phyloP scores from a whole-genome alignment of 2,329 filamentous ascomycete species.

The Gaeumannomyces tritici region DNA sequence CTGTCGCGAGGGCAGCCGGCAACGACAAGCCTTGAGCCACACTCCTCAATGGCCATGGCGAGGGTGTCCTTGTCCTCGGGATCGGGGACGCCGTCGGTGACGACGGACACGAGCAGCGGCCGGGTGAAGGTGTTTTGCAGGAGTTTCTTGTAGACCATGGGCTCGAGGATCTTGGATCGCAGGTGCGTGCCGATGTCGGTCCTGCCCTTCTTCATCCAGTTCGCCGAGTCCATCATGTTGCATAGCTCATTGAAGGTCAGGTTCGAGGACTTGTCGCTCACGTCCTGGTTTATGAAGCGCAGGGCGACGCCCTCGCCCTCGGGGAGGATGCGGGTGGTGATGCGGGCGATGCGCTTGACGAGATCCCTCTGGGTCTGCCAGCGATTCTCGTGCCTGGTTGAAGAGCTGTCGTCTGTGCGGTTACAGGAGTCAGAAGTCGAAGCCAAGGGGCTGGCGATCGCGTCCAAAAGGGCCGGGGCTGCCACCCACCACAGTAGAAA shows the following conservation, averaged over 20 bases:
- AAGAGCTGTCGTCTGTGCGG: not conserved
- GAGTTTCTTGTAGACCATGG: not conserved
- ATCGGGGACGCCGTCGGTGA: not conserved
- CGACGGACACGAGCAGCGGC: not conserved
- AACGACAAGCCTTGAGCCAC: not conserved
- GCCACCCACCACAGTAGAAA: not conserved
- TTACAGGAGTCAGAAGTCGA: not conserved
- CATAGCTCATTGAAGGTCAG: not conserved
- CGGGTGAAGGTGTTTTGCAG: not conserved
- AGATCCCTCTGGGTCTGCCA: not conserved
- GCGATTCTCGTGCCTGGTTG: not conserved
- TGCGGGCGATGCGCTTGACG: not conserved
- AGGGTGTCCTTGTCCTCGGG: not conserved
- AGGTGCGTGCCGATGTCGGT: not conserved
- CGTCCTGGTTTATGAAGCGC: not conserved
- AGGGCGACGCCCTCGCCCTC: not conserved
- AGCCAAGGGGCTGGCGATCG: too few species aligned
- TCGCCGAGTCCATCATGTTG: not conserved
- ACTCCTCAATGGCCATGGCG: not conserved
- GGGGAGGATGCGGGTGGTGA: not conserved
- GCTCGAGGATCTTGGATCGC: not conserved
- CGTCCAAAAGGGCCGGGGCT: too few species aligned
- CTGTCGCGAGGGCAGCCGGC: not conserved
- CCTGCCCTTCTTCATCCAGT: not conserved
- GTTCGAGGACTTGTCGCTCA: not conserved